phyloP scores from a whole-genome alignment of 345 rosid species.

The Linum lewisii region DNA sequence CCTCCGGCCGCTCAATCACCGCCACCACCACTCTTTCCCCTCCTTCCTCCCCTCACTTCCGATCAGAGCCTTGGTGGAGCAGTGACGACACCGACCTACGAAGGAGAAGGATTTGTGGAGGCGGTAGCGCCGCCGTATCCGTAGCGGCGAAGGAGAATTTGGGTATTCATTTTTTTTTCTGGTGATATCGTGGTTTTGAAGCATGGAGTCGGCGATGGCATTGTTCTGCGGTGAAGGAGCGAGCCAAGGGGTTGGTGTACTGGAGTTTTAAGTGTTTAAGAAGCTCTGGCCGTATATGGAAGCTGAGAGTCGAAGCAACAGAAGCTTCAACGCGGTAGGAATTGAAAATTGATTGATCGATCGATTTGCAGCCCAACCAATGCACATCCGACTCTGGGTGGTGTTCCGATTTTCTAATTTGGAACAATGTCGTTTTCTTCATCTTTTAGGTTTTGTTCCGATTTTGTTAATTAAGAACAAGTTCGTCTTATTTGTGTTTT shows the following conservation, averaged over 20 bases:
- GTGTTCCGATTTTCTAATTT: no score
- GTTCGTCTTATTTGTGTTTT: no score
- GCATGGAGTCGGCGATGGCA: constrained; percentile 27
- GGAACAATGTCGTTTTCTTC: no score
- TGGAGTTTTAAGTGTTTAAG: constrained; percentile 75
- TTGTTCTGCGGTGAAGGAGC: constrained; percentile 42
- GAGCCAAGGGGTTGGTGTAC: constrained; percentile 68
- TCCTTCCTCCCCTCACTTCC: constrained; percentile 76
- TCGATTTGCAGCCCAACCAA: no score
- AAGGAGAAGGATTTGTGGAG: constrained; percentile 11
- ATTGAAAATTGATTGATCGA: no score
- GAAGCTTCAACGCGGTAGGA: no score
- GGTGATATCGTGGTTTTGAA: constrained; percentile 53
- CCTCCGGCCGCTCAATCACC: no score
- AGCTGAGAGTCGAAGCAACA: no score
- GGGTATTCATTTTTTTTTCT: constrained; percentile 36
- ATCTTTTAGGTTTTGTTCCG: no score
- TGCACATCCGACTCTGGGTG: no score
- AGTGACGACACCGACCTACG: constrained; percentile 3
- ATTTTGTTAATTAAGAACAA: no score
- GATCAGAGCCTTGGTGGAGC: constrained; percentile 44
- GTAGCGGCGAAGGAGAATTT: constrained; percentile 30
- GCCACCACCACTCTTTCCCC: constrained; percentile 40
- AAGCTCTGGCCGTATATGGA: constrained; percentile 84
- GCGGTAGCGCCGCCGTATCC: constrained; percentile 23